Conservation (phyloP, 164 flowering plant species). For the Kalanchoe fedtschenkoi region DNA sequence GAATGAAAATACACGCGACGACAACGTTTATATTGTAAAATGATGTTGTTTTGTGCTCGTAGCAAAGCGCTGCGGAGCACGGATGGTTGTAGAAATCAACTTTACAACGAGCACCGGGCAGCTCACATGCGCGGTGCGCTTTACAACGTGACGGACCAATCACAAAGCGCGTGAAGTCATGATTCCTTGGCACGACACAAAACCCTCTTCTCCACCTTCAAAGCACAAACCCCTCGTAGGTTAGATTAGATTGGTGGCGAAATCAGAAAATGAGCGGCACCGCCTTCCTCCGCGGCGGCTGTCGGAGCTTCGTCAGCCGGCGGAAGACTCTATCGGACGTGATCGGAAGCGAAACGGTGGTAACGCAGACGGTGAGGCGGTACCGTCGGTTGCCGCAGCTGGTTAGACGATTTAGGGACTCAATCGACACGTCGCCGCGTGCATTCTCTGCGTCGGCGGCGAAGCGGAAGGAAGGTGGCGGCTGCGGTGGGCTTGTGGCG, state of each 20-base stretch:
- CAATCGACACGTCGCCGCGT: neutral
- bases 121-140: no score
- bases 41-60: no score
- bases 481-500: constrained; percentile 29
- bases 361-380: neutral
- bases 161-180: no score
- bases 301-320: neutral
- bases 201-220: neutral
- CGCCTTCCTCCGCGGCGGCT: neutral
- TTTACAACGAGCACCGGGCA: no score
- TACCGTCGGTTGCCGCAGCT: constrained; percentile 1
- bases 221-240: neutral
- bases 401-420: neutral
- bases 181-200: neutral
- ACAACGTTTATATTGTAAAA: no score
- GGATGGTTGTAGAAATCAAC: no score
- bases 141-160: no score
- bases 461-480: neutral
- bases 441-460: neutral
- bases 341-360: neutral
- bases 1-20: no score
- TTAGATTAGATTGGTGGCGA: no score
- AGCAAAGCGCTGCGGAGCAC: no score
- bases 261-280: neutral
- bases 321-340: neutral